Base-by-base conservation (phyloP, 2,329 filamentous ascomycete genomes). In the Sporothrix pseudoabietina region DNA sequence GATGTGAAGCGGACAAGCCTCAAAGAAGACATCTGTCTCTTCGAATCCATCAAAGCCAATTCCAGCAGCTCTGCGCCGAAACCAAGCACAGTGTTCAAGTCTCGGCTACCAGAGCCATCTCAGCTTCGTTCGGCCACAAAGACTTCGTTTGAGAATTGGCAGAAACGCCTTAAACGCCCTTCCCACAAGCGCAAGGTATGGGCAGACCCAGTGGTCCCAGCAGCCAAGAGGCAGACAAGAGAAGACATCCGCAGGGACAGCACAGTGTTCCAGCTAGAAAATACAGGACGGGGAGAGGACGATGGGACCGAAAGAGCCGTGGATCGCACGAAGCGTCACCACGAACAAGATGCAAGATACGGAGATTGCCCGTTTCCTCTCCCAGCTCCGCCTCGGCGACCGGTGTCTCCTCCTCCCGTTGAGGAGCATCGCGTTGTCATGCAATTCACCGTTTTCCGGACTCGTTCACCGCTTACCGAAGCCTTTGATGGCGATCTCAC, bases 371-470 rank as follows among this genome's bases (percentile, higher is more conserved):
- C 39, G 2, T 30, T 66, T 12, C n/a, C 61, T 16, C 39, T 66
- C 0, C 39, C 39, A 30, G 14, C 57, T 22, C 10, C 57, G 9
- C 32, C 57, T 2, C 39, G 41, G 6, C 39, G 22, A 12, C n/a
- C n/a, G 14, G n/a, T 47, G 1, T 39, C 16, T 16, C 19, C 69
- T 1, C 19, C 59, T 12, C 72, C 72, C 3, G 65, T 74, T 6
- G 71, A 54, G 2, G 22, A 47, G 0, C 35, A 49, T 54, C 74
- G 75, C 1, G 22, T 72, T 4, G 71, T 77, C 7, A 16, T 75
- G 8, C 73, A 74, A 30, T 76, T 75, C 65, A 76, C 73, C 1
- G 74, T 77, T 5, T 75, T 76, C 47, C 69, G 19, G 14, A 72
- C 19, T 75, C 76, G 1, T 55, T 47, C 12, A 8, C 72, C 69